phyloP scores from a whole-genome alignment of 2,329 filamentous ascomycete genomes.

The Sordariomycetes sp. region DNA sequence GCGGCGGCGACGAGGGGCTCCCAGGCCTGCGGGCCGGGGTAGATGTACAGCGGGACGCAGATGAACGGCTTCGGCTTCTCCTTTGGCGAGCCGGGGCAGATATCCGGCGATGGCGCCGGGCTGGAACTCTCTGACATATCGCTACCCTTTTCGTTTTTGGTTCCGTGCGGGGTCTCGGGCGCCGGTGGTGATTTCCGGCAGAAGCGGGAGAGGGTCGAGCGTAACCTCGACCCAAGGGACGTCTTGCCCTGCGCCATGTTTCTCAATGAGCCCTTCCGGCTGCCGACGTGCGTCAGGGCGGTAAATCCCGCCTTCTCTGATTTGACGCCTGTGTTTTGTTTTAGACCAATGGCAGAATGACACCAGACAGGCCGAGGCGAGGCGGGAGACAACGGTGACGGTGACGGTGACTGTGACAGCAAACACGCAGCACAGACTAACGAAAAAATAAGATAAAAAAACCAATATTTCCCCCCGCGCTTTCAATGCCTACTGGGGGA shows the following conservation, averaged over 20 bases:
- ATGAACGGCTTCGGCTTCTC: constrained; percentile 10
- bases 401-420: too few relatives aligned
- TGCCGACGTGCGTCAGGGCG: too few relatives aligned
- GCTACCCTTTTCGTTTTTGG: not conserved
- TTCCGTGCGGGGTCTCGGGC: not conserved
- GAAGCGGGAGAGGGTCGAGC: not conserved
- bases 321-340: too few relatives aligned
- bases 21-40: constrained; percentile 15
- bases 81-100: not conserved
- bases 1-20: constrained; percentile 14
- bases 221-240: not conserved
- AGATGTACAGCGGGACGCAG: constrained; percentile 19
- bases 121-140: not conserved
- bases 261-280: not conserved
- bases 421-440: too few relatives aligned
- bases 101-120: not conserved
- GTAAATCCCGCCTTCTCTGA: too few relatives aligned
- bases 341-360: too few relatives aligned
- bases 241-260: not conserved
- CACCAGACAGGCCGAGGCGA: too few relatives aligned
- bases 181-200: not conserved
- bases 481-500: too few relatives aligned
- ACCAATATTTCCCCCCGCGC: too few relatives aligned
- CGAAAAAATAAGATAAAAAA: too few relatives aligned
- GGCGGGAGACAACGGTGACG: too few relatives aligned